A percentile compares a stretch with the other conserved stretches of the same genome.
Evolutionary conservation across 2,329 filamentous ascomycete genomes (phyloP).

Genomic region (Aureobasidium sp.): DNA sequence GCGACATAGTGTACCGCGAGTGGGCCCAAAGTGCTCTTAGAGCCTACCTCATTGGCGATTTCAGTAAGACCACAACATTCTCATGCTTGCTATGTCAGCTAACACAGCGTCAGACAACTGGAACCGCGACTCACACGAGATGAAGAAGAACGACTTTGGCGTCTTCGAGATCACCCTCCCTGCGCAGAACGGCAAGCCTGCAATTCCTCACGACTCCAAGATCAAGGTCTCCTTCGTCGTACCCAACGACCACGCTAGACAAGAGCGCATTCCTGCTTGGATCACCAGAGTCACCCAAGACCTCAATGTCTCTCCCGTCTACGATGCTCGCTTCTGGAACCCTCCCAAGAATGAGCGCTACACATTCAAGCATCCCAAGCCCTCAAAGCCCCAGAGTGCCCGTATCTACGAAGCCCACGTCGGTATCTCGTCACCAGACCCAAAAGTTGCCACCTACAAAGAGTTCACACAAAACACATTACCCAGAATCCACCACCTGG

Average conservation of each 20-base stretch:
- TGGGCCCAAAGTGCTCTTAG: slow-evolving; percentile 88
- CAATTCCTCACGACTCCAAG: slow-evolving; percentile 89
- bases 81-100: neutral
- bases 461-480: slow-evolving; percentile 93
- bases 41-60: slow-evolving; percentile 86
- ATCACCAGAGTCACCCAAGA: slow-evolving; percentile 97
- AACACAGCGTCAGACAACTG: slow-evolving; percentile 59
- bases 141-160: slow-evolving; percentile 80
- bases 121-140: slow-evolving; percentile 74
- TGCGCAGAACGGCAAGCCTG: slow-evolving; percentile 63
- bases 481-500: slow-evolving; percentile 78
- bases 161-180: slow-evolving; percentile 79
- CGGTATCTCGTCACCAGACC: slow-evolving; percentile 88
- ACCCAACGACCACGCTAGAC: slow-evolving; percentile 64
- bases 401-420: slow-evolving; percentile 98
- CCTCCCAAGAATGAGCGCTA: slow-evolving; percentile 71
- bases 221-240: slow-evolving; percentile 77
- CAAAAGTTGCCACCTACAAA: slow-evolving; percentile 86
- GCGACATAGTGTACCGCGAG: slow-evolving; percentile 85
- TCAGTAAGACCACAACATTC: slow-evolving; percentile 55
- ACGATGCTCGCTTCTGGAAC: slow-evolving; percentile 97
- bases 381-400: slow-evolving; percentile 75
- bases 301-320: slow-evolving; percentile 77
- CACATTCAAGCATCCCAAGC: slow-evolving; percentile 73
- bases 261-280: slow-evolving; percentile 90